Percentiles rank a stretch among this genome's conserved stretches.
These are phyloP conservation scores for Castanopsis chinensis DNA, from an alignment of 306 rosid species.

Conservation along the genomic window DNA sequence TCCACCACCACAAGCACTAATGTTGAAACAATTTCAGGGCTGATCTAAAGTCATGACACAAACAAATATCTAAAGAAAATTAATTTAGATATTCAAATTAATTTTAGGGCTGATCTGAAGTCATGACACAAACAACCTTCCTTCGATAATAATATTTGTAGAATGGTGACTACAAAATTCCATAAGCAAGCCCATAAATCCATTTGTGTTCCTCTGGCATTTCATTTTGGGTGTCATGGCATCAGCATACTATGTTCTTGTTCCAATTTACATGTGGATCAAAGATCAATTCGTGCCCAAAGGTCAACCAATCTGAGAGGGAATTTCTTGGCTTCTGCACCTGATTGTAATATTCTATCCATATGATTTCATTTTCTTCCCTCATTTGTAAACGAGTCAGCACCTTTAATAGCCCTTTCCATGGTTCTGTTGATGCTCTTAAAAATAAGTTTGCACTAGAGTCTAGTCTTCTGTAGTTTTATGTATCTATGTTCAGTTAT, in stretches of 20 bases:
- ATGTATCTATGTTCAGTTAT: no score
- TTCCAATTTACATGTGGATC: constrained; percentile 91
- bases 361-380: constrained; percentile 14
- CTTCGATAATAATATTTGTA: not conserved
- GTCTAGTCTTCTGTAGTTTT: no score
- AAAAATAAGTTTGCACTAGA: no score
- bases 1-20: no score
- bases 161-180: not conserved
- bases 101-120: no score
- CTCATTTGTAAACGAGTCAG: not conserved
- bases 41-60: no score
- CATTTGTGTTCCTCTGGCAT: constrained; percentile 51
- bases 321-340: no score
- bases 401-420: not conserved
- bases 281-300: constrained; percentile 84
- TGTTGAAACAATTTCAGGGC: no score
- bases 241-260: constrained; percentile 69
- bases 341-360: not conserved
- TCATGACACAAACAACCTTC: not conserved
- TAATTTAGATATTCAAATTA: no score
- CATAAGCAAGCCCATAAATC: constrained; percentile 48
- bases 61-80: no score
- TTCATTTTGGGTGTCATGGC: constrained; percentile 76
- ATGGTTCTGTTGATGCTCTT: not conserved
- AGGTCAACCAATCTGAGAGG: constrained; percentile 71